Evolutionary conservation across 192 early-diverging fungal genomes (phyloP).

Genomic region (Dispira simplex): DNA sequence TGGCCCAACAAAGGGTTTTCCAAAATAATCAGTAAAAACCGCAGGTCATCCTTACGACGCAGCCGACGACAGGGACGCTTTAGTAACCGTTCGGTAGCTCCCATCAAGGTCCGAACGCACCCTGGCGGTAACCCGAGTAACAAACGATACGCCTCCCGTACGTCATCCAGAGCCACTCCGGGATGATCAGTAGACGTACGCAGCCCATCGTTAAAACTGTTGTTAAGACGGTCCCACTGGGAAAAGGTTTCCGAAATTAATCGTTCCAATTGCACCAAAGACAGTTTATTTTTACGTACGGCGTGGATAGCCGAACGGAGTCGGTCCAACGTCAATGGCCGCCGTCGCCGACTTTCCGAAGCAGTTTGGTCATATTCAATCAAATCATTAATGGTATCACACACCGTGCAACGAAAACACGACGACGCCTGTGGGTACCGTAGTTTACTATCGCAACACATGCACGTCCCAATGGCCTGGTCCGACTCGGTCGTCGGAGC

Average conservation of each 20-base stretch:
- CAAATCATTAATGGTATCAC: constrained; percentile 73
- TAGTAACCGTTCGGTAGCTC: constrained; percentile 47
- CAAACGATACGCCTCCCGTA: constrained; percentile 42
- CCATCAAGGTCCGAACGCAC: constrained; percentile 61
- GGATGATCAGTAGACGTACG: constrained; percentile 30
- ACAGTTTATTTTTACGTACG: constrained; percentile 14
- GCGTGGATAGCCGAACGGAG: constrained; percentile 24
- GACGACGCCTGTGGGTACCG: constrained; percentile 50
- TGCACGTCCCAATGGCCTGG: constrained; percentile 34
- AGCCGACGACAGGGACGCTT: constrained; percentile 38
- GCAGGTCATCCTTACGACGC: constrained; percentile 39
- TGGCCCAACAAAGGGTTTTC: constrained; percentile 77
- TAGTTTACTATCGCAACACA: constrained; percentile 54
- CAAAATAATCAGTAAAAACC: constrained; percentile 70
- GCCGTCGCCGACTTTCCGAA: constrained; percentile 15
- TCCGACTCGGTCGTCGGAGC: no score
- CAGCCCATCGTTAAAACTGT: constrained; percentile 38
- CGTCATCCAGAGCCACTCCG: constrained; percentile 44
- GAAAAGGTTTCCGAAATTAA: constrained; percentile 32
- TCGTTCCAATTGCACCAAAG: constrained; percentile 21
- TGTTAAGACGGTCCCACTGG: constrained; percentile 42
- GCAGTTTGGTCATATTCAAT: constrained; percentile 15
- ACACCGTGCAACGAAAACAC: constrained; percentile 84
- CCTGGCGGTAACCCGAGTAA: constrained; percentile 40
- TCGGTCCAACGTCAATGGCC: constrained; percentile 25